Evolutionary conservation across 1,284 basidiomycete genomes (phyloP).

Genomic region (Athelia psychrophila): DNA sequence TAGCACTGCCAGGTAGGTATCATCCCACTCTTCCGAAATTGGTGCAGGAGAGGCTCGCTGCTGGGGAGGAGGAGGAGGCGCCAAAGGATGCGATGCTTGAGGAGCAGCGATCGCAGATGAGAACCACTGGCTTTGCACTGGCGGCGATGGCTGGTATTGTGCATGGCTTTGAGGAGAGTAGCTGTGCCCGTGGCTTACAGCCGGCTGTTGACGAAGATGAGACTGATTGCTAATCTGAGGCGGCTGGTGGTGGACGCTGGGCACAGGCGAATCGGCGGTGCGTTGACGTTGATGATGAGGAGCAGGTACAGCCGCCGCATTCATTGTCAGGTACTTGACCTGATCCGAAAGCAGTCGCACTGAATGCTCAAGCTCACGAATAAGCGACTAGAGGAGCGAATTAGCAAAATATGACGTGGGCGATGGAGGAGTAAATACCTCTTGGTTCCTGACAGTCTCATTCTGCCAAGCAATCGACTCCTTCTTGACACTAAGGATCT

Average conservation of each 20-base stretch:
- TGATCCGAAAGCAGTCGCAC: constrained; percentile 73
- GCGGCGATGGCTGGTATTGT: constrained; percentile 35
- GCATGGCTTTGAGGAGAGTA: constrained; percentile 27
- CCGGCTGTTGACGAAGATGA: neutral
- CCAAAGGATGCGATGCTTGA: constrained; percentile 71
- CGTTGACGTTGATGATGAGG: constrained; percentile 39
- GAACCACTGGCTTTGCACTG: constrained; percentile 44
- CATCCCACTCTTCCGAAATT: constrained; percentile 75
- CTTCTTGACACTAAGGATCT: constrained; percentile 72
- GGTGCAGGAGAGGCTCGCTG: constrained; percentile 54
- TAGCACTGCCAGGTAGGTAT: constrained; percentile 71
- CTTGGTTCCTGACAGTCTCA: constrained; percentile 70
- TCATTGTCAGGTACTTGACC: constrained; percentile 71
- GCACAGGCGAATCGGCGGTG: constrained; percentile 41
- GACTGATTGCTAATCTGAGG: constrained; percentile 1
- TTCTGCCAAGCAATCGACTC: constrained; percentile 76
- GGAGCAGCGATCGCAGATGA: constrained; percentile 61
- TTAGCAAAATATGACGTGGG: neutral
- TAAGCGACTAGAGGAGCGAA: constrained; percentile 46
- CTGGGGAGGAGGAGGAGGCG: constrained; percentile 43
- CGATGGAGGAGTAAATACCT: constrained; percentile 46
- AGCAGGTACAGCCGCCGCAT: constrained; percentile 28
- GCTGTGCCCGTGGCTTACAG: constrained; percentile 29
- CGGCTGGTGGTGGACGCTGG: neutral
- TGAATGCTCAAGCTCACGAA: constrained; percentile 75